phyloP scores from a whole-genome alignment of 2,329 filamentous ascomycete genomes.

The Fusarium zealandicum region DNA sequence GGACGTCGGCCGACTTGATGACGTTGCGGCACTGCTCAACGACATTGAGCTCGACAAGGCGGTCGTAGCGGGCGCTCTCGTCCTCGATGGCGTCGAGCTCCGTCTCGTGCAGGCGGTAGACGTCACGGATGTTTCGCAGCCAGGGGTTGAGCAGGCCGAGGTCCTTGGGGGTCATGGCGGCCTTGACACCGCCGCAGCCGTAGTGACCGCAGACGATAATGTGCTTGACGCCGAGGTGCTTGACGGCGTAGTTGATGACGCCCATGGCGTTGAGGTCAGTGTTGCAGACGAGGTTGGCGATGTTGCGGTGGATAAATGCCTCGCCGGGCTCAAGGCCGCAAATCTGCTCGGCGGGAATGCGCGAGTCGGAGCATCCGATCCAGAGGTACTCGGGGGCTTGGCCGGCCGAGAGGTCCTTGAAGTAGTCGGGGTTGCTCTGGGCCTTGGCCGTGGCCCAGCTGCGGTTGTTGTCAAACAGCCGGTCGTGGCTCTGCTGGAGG shows the following conservation, averaged over 20 bases:
- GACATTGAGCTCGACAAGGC: slow-evolving; percentile 86
- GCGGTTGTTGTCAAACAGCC: slow-evolving; percentile 73
- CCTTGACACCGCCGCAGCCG: slow-evolving; percentile 78
- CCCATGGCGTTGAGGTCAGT: slow-evolving; percentile 81
- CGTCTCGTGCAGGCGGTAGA: slow-evolving; percentile 73
- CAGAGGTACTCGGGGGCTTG: slow-evolving; percentile 78
- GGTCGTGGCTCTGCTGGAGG: slow-evolving; percentile 69
- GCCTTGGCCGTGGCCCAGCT: slow-evolving; percentile 69
- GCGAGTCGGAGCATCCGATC: slow-evolving; percentile 91
- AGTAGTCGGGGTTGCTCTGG: slow-evolving; percentile 68
- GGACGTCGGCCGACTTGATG: slow-evolving; percentile 80
- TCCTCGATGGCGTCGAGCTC: slow-evolving; percentile 71
- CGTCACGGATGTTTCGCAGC: slow-evolving; percentile 77
- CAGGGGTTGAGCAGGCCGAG: slow-evolving; percentile 76
- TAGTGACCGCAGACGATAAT: slow-evolving; percentile 83
- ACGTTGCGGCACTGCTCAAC: slow-evolving; percentile 78
- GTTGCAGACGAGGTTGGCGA: slow-evolving; percentile 85
- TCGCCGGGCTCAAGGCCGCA: slow-evolving; percentile 85
- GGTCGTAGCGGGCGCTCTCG: slow-evolving; percentile 67
- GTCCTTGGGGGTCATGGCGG: slow-evolving; percentile 75
- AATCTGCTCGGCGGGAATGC: slow-evolving; percentile 90
- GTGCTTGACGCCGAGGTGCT: slow-evolving; percentile 81
- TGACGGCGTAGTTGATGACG: slow-evolving; percentile 88
- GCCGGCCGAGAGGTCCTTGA: slow-evolving; percentile 67
- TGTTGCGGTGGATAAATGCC: slow-evolving; percentile 93